phyloP scores from a whole-genome alignment of 257 asterid genomes.

The Nicotiana obtusifolia region DNA sequence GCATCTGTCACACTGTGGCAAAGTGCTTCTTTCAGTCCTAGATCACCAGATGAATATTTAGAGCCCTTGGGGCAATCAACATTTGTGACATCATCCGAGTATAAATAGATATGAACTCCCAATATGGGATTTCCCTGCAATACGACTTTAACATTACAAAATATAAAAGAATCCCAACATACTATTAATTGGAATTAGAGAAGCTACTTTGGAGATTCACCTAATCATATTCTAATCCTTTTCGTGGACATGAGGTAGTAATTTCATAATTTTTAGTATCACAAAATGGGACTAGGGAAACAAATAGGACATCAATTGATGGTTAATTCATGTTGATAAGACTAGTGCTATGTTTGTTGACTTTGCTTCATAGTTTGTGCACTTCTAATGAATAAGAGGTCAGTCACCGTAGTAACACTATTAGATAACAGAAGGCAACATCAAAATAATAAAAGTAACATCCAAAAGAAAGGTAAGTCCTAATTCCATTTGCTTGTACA shows the following conservation, averaged over 20 bases:
- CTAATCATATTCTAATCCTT: neutral
- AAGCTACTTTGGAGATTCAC: neutral
- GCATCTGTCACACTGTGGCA: conserved; percentile 89
- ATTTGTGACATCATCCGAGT: conserved; percentile 76
- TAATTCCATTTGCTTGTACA: neutral
- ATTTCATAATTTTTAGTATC: neutral
- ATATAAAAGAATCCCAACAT: neutral
- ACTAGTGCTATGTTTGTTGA: neutral
- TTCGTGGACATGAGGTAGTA: neutral
- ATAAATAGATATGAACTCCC: conserved; percentile 89
- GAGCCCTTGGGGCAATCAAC: conserved; percentile 73
- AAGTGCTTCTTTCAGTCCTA: conserved; percentile 62
- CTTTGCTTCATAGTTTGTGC: neutral
- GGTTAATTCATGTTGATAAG: neutral
- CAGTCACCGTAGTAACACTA: neutral
- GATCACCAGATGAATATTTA: conserved; percentile 58
- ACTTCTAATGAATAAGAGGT: neutral
- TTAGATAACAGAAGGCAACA: neutral
- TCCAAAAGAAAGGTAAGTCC: neutral
- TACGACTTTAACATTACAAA: conserved; percentile 10
- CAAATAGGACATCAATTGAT: neutral
- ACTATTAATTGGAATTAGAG: neutral
- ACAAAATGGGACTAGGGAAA: neutral
- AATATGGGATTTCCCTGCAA: conserved; percentile 86
- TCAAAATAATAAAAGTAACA: neutral